Conservation (phyloP, 2,329 filamentous ascomycete genomes). For the Grosmannia clavigera region DNA sequence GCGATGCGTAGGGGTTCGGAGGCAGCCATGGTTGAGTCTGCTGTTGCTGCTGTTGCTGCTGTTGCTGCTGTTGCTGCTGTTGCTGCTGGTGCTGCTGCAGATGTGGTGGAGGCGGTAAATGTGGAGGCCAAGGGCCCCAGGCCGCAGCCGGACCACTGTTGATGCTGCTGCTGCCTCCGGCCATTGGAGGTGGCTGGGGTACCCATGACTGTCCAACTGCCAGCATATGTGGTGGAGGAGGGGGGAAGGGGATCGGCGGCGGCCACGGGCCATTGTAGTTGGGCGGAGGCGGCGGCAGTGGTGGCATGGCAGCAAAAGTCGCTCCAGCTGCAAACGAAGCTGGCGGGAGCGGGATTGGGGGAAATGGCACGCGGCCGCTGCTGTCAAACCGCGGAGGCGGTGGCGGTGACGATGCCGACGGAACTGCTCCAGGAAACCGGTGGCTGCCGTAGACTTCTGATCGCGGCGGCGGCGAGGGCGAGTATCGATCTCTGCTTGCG, state of each 20-base stretch:
- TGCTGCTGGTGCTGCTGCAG: neutral
- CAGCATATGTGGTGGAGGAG: neutral
- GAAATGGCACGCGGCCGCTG: neutral
- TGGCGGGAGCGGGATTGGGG: neutral
- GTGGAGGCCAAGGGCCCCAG: neutral
- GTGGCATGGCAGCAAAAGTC: neutral
- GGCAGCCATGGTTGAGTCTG: constrained; percentile 1
- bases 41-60: neutral
- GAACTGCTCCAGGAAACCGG: too few relatives aligned
- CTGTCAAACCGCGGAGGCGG: neutral
- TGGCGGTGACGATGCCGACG: neutral
- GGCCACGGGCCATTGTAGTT: constrained; percentile 10
- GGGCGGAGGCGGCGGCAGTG: constrained; percentile 3
- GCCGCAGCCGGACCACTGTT: neutral
- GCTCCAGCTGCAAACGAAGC: neutral
- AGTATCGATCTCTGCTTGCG: neutral
- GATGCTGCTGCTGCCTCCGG: neutral
- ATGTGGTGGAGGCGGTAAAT: neutral
- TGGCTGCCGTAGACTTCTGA: too few relatives aligned
- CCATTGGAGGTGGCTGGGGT: neutral
- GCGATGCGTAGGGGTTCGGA: neutral
- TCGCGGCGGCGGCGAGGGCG: neutral
- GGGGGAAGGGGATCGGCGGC: constrained; percentile 3
- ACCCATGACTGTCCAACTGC: neutral
- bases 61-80: neutral